Evolutionary conservation across 2,329 filamentous ascomycete genomes (phyloP).

Genomic region (Colletotrichum orchidophilum): DNA sequence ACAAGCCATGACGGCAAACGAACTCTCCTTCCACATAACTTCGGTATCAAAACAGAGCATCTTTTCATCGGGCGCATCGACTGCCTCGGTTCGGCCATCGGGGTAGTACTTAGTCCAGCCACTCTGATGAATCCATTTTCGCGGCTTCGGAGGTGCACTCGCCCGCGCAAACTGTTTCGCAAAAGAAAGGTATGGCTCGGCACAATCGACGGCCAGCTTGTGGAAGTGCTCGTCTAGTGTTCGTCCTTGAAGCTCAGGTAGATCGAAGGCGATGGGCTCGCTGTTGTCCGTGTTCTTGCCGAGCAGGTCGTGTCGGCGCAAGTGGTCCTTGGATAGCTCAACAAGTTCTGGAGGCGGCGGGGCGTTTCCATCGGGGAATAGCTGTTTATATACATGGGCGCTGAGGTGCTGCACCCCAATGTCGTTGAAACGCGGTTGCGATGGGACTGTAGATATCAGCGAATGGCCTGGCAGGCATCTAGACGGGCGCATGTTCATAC

Average conservation of each 20-base stretch:
- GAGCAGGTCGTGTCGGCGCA: slow-evolving; percentile 84
- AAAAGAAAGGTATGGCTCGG: slow-evolving; percentile 81
- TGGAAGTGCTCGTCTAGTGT: slow-evolving; percentile 95
- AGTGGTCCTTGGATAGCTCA: slow-evolving; percentile 81
- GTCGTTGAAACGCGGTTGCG: slow-evolving; percentile 82
- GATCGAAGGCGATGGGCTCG: slow-evolving; percentile 83
- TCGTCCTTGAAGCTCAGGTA: slow-evolving; percentile 80
- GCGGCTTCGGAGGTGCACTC: slow-evolving; percentile 66
- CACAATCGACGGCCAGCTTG: slow-evolving; percentile 84
- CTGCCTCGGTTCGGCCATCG: slow-evolving; percentile 75
- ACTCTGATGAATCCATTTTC: slow-evolving; percentile 79
- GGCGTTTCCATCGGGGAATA: slow-evolving; percentile 72
- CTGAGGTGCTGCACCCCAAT: slow-evolving; percentile 96
- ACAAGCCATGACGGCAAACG: slow-evolving; percentile 96
- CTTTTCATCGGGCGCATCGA: slow-evolving; percentile 80
- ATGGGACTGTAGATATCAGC: slow-evolving; percentile 49
- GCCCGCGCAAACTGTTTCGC: slow-evolving; percentile 79
- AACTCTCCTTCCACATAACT: slow-evolving; percentile 93
- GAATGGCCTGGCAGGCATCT: background rate
- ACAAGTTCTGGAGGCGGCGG: slow-evolving; percentile 77
- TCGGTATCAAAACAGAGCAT: slow-evolving; percentile 96
- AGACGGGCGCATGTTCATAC: slow-evolving; percentile 44
- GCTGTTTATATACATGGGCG: slow-evolving; percentile 80
- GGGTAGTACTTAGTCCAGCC: slow-evolving; percentile 94
- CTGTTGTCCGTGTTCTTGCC: slow-evolving; percentile 87